Evolutionary conservation across 768 basidiomycete genomes (phyloP).

Genomic region (Chalciporus piperatus): DNA sequence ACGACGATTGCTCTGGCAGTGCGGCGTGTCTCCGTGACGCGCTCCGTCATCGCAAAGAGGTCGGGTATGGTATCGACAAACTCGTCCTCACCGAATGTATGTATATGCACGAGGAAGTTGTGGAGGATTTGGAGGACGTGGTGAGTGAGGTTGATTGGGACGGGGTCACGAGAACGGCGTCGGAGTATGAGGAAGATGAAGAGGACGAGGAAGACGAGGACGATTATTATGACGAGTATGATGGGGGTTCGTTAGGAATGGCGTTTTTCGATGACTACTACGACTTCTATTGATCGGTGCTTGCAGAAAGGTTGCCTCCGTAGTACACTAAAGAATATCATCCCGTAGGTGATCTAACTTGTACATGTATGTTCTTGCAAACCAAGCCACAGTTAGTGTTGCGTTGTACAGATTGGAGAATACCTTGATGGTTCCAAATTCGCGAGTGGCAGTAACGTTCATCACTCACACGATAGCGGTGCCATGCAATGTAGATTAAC

Average conservation of each 20-base stretch:
- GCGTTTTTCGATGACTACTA: not conserved
- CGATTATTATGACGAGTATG: not conserved
- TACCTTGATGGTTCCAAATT: not conserved
- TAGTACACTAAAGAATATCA: not conserved
- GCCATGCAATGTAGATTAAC: conserved; percentile 27
- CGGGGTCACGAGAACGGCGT: not conserved
- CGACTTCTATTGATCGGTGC: not conserved
- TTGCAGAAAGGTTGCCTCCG: no score
- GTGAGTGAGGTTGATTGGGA: conserved; percentile 21
- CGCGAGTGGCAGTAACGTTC: not conserved
- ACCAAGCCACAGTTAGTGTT: not conserved
- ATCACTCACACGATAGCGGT: conserved; percentile 8
- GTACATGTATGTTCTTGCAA: not conserved
- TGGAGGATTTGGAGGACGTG: conserved; percentile 1
- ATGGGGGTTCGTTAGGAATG: not conserved
- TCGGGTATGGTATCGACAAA: conserved; percentile 9
- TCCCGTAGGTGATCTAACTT: not conserved
- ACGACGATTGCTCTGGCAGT: conserved; percentile 2
- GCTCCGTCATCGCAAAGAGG: conserved; percentile 10
- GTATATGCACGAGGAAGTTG: conserved; percentile 3
- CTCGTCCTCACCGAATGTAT: conserved; percentile 13
- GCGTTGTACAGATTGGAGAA: not conserved
- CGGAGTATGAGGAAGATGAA: conserved; percentile 1
- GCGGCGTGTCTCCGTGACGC: conserved; percentile 15
- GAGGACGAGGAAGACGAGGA: not conserved